These are phyloP conservation scores for Prasinococcaceae sp. DNA, from an alignment of 139 green algal species.

Conservation along the genomic window DNA sequence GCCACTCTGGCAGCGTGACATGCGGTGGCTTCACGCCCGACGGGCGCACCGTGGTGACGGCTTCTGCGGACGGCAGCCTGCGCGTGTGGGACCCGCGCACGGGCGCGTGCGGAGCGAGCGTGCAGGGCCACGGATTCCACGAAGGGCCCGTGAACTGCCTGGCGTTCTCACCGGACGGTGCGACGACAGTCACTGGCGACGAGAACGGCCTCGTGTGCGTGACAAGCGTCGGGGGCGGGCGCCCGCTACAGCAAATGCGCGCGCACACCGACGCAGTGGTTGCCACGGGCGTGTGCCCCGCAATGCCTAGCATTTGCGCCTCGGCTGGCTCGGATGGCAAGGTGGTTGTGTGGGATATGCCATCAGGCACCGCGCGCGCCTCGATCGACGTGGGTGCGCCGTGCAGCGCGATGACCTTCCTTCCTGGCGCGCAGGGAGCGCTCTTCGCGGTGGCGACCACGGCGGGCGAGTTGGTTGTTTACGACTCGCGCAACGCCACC, in stretches of 20 bases:
- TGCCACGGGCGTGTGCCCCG: slow-evolving; percentile 27
- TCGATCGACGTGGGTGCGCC: too few relatives aligned
- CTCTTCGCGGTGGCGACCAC: too few relatives aligned
- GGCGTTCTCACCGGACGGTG: slow-evolving; percentile 20
- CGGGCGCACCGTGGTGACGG: slow-evolving; percentile 55
- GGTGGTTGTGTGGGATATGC: slow-evolving; percentile 47
- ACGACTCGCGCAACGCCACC: too few relatives aligned
- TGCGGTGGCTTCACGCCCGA: slow-evolving; percentile 80
- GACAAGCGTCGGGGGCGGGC: background rate
- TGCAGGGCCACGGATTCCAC: slow-evolving; percentile 46
- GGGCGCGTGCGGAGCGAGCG: slow-evolving; percentile 42
- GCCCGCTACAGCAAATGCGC: slow-evolving; percentile 3
- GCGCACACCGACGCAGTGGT: slow-evolving; percentile 74
- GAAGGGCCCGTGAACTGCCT: slow-evolving; percentile 53
- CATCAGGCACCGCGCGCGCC: too few relatives aligned
- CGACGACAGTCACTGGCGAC: slow-evolving; percentile 12
- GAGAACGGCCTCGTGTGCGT: slow-evolving; percentile 6
- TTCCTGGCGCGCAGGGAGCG: too few relatives aligned
- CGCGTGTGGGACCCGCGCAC: slow-evolving; percentile 69
- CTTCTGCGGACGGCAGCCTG: slow-evolving; percentile 56
- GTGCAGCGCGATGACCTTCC: too few relatives aligned
- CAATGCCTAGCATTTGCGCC: slow-evolving; percentile 38
- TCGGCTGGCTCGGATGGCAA: slow-evolving; percentile 64
- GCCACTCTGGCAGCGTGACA: slow-evolving; percentile 58
- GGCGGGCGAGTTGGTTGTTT: too few relatives aligned